phyloP scores from a whole-genome alignment of 345 rosid genomes.

The Eucalyptus regnans region DNA sequence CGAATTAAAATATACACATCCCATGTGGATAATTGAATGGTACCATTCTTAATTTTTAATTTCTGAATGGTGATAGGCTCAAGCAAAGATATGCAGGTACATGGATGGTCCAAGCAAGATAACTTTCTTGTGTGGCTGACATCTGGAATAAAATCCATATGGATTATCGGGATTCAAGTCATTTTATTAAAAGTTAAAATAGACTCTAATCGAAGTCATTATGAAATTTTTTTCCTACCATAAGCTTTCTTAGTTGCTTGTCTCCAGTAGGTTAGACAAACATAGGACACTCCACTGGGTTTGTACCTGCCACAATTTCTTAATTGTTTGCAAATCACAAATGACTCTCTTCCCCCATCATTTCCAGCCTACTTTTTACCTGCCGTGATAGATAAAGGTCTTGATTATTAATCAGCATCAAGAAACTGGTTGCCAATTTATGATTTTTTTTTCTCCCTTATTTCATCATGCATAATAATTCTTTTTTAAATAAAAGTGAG shows the following conservation, averaged over 20 bases:
- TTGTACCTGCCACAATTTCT: neutral
- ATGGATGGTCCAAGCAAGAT: neutral
- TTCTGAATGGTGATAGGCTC: no score
- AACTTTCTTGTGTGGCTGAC: neutral
- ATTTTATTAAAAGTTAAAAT: neutral
- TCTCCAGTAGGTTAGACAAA: neutral
- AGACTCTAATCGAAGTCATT: neutral
- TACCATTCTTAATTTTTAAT: no score
- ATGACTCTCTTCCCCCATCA: neutral
- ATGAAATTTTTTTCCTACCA: neutral
- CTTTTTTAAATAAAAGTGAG: neutral
- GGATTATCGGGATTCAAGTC: neutral
- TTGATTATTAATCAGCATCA: neutral
- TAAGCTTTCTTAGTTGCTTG: neutral
- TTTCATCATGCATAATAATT: neutral
- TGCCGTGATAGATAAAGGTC: neutral
- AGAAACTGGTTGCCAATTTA: neutral
- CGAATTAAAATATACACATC: no score
- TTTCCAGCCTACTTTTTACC: neutral
- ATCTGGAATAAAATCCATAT: neutral
- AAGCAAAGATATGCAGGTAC: neutral
- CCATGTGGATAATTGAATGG: no score
- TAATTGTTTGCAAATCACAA: neutral
- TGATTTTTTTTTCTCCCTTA: neutral
- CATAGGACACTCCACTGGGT: neutral